Conservation (phyloP, 495 filamentous ascomycete species). For the Penicillium chermesinum region DNA sequence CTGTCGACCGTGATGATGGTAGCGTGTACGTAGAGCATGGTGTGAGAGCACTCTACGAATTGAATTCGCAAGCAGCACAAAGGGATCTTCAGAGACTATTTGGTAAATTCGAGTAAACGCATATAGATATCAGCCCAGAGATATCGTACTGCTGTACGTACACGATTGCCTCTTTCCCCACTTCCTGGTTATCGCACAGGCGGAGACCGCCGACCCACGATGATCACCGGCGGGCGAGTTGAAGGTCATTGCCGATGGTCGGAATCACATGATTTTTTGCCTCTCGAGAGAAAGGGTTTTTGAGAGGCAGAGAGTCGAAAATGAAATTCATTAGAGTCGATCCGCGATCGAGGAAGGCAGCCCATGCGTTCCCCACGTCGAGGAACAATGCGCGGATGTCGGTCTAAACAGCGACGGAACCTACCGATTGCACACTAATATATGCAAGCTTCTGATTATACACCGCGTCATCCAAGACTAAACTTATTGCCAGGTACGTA, state of each 20-base stretch:
- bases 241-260: background rate
- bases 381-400: no score
- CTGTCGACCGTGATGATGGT: slow-evolving; percentile 46
- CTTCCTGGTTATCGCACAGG: background rate
- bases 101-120: background rate
- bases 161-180: background rate
- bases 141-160: background rate
- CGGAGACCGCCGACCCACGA: slow-evolving; percentile 6
- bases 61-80: background rate
- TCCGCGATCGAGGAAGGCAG: no score
- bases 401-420: no score
- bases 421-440: no score
- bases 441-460: no score
- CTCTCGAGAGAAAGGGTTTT: no score
- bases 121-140: background rate
- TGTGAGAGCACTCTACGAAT: background rate
- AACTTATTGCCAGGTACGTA: slow-evolving; percentile 49
- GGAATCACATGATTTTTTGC: background rate
- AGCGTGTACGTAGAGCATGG: slow-evolving; percentile 34
- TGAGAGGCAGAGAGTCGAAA: no score
- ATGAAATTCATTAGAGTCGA: no score
- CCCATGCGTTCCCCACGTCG: no score
- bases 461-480: no score
- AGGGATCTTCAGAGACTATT: background rate
- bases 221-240: background rate